Base-by-base conservation (phyloP, 495 filamentous ascomycete species). In the Penicillium pulvis region DNA sequence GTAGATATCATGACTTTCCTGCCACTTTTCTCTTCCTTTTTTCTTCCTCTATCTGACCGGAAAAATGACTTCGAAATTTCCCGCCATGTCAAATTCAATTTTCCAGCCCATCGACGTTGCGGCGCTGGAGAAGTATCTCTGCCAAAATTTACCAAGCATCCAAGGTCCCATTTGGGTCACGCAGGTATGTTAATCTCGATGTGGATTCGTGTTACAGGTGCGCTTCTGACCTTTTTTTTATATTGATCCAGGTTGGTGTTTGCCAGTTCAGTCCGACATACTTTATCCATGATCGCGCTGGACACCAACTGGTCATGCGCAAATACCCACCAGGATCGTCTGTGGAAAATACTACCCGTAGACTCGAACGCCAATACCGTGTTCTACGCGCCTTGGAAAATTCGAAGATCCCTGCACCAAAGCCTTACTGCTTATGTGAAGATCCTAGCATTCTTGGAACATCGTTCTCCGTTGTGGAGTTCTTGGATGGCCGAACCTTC, bases 101-200 rank as follows among this genome's bases (percentile, higher is more conserved):
- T 41, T 41, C 26, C 50, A 52, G n/a, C 35, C 50, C 2, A 52
- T 52, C 33, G 50, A 52, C 33, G 20, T 52, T 23, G 35, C 7
- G 20, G n/a, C 50, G 7, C 20, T 52, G 19, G 50, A 52, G 33
- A 36, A 16, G n/a, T 52, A 52, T 23, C 9, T 52, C 10, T 24
- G 31, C 16, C n/a, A 52, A 14, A 28, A 52, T 52, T 2, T 52
- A n/a, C 31, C 33, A 6, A 9, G 4, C 16, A 42, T 52, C 33
- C 7, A 41, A 24, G 19, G 10, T 9, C 50, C 50, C 2, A 52
- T 52, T 24, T 33, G 26, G 33, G 50, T 52, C 7, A 52, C 30
- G 20, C 50, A 52, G 50, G 50, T 52, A 36, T 36, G 33, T 20
- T 20, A n/a, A 8, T 19, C 4, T 12, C 9, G 11, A 52, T 52